Percentiles rank a stretch among this genome's conserved stretches.
phyloP scores from a whole-genome alignment of 371 early-diverging fungal genomes.

The Mucor plumbeus region DNA sequence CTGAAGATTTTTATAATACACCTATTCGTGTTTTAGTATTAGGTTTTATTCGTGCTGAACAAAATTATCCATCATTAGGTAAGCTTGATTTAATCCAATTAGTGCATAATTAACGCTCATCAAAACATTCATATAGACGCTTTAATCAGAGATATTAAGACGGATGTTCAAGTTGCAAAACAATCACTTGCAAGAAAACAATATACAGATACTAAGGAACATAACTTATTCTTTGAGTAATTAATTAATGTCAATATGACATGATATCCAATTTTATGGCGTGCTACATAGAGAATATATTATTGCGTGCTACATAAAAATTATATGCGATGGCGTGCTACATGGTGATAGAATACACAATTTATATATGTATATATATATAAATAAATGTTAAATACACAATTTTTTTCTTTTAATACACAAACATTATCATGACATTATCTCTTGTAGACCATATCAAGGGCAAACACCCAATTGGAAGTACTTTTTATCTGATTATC shows the following conservation, averaged over 20 bases:
- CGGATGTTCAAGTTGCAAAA: slow-evolving; percentile 84
- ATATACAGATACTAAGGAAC: slow-evolving; percentile 24
- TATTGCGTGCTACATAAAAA: slow-evolving; percentile 9
- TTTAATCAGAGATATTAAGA: slow-evolving; percentile 89
- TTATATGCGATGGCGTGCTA: background rate
- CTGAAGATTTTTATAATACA: slow-evolving; percentile 89
- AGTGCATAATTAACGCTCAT: background rate
- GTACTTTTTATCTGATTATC: background rate
- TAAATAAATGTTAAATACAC: slow-evolving; percentile 22
- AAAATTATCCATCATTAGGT: slow-evolving; percentile 87
- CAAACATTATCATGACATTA: slow-evolving; percentile 26
- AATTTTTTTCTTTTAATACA: slow-evolving; percentile 29
- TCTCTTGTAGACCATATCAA: background rate
- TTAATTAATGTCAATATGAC: slow-evolving; percentile 20
- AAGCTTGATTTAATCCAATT: slow-evolving; percentile 17
- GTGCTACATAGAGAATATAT: background rate
- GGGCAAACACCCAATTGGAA: background rate
- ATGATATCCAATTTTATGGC: slow-evolving; percentile 15
- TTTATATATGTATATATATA: slow-evolving; percentile 18
- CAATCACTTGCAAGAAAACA: slow-evolving; percentile 63
- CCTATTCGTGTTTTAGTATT: slow-evolving; percentile 82
- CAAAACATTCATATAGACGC: slow-evolving; percentile 64
- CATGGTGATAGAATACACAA: slow-evolving; percentile 26
- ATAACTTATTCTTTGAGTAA: slow-evolving; percentile 9
- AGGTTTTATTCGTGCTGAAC: slow-evolving; percentile 91